Percentiles rank a stretch among this genome's conserved stretches.
These are phyloP conservation scores for Sicyos edulis DNA, from an alignment of 306 rosid genomes.

Conservation along the genomic window DNA sequence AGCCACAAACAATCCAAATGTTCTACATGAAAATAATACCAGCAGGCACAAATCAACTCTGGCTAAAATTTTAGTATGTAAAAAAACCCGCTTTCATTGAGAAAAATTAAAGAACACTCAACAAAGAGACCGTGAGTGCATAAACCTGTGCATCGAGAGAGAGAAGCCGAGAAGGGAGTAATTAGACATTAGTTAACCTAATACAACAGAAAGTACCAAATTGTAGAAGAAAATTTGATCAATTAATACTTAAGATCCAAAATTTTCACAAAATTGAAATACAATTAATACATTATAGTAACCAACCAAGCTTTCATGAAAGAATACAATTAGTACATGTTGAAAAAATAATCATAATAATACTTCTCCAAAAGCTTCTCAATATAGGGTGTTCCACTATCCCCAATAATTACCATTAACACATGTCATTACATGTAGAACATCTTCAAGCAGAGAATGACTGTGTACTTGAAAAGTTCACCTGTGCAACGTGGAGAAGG, in stretches of 20 bases:
- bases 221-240: background rate
- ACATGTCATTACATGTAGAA: background rate
- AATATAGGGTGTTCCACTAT: too few species aligned
- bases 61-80: background rate
- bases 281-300: background rate
- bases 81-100: too few species aligned
- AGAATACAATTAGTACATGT: background rate
- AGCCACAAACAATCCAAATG: background rate
- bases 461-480: background rate
- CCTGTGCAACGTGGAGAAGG: background rate
- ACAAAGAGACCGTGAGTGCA: background rate
- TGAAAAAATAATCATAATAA: background rate
- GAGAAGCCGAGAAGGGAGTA: background rate
- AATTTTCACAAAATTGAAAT: background rate
- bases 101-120: background rate
- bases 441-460: background rate
- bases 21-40: background rate
- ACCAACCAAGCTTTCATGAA: too few species aligned
- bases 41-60: constrained; percentile 14
- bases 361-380: background rate
- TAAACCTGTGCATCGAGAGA: background rate
- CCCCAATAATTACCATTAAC: background rate
- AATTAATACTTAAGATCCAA: background rate
- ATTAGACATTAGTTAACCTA: background rate
- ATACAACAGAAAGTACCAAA: background rate